Conservation (phyloP, 306 rosid genomes). For the Hippophae gyantsensis region DNA sequence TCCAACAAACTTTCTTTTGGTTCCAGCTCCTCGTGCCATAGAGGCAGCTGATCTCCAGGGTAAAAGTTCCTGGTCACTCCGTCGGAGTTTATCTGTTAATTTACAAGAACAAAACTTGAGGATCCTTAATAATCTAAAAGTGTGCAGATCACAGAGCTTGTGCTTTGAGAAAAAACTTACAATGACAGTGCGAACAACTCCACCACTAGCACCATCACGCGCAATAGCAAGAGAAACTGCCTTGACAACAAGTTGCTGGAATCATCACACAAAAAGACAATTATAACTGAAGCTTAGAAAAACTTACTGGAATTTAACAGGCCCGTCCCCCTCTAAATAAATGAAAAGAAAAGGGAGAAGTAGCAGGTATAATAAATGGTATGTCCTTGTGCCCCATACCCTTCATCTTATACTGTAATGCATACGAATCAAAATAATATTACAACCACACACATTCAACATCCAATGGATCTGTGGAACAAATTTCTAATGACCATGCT, state of each 20-base stretch:
- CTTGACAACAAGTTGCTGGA: slow-evolving; percentile 76
- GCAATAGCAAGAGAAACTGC: slow-evolving; percentile 99
- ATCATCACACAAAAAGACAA: slow-evolving; percentile 1
- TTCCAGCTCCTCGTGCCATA: slow-evolving; percentile 96
- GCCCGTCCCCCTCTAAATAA: no score
- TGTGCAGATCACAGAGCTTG: no score
- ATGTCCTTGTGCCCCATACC: no score
- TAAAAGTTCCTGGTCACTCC: slow-evolving; percentile 87
- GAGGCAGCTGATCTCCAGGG: slow-evolving; percentile 65
- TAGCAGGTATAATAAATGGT: no score
- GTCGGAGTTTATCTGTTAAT: slow-evolving; percentile 66
- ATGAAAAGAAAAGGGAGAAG: no score
- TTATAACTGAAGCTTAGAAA: slow-evolving; percentile 8
- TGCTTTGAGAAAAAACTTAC: slow-evolving; percentile 36
- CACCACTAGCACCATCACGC: slow-evolving; percentile 98
- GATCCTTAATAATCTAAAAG: no score
- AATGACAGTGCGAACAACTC: slow-evolving; percentile 87
- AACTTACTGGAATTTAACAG: not conserved
- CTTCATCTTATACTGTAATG: no score
- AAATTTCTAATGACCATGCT: no score
- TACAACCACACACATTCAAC: not conserved
- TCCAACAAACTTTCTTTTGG: slow-evolving; percentile 63
- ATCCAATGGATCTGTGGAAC: no score
- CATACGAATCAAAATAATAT: not conserved
- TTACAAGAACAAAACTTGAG: not conserved